Base-by-base conservation (phyloP, 2,329 filamentous ascomycete species). In the Leptodontidium sp. region DNA sequence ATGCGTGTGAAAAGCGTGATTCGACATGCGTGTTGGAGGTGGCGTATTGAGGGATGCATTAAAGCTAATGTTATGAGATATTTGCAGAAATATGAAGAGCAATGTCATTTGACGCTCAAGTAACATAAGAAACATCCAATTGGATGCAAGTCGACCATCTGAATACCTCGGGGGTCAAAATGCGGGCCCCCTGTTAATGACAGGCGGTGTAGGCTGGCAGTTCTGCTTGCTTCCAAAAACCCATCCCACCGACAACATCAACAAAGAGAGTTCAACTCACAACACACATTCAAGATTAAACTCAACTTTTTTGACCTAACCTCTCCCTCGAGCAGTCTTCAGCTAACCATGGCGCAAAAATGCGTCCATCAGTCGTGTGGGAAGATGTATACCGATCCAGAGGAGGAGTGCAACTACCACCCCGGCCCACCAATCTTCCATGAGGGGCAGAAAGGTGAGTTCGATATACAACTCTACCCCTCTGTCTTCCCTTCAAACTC, bases 361-460 rank as follows among this genome's bases (percentile, higher is more conserved):
- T 99, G 96, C 81, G 93, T 98, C 68, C 96, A 98, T 84, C 94
- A 97, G 82, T 94, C 94, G 80, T 99, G 96, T 82, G 93, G 92
- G 77, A 98, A 98, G 86, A 81, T 85, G 72, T 98, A 93, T 81
- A 90, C 90, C 61, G 91, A 98, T 80, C 82, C 90, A 11, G 88
- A 93, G 52, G 95, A 97, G 80, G 86, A 90, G 74, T 99, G 96
- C 83, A 83, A 88, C 75, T 98, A 98, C 83, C 96, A 99, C 82
- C 93, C 95, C 53, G 94, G 94, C 67, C 93, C 94, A 72, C 96
- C 96, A 57, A 86, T 96, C 79, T 99, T 99, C 81, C 96, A 98
- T 80, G 96, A 99, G 83, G 96, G 96, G 70, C 95, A 98, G 83
- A 98, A 99, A 90, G 96, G 95, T 97, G 84, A 79, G 82, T 78